Base-by-base conservation (phyloP, 192 early-diverging fungal genomes). In the Podila epigama region DNA sequence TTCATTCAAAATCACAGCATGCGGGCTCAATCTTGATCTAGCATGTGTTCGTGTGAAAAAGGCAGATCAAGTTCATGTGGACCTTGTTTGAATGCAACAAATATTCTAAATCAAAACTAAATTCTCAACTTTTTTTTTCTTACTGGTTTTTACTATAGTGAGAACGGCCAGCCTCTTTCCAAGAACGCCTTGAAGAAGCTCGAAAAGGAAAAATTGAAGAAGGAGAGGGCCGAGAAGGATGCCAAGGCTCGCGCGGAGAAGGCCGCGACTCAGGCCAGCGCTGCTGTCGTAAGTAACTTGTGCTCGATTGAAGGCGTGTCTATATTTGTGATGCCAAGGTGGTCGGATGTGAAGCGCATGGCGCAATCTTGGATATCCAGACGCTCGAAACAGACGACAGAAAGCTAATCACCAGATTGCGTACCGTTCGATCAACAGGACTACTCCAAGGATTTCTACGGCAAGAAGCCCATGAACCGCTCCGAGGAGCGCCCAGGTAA, bases 121-220 rank as follows among this genome's bases (percentile, higher is more conserved):
- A 48, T 48, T 39, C 37, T 39, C 13, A 13, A 9, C 13, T 6
- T 40, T 44, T 27, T 56, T 56, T 8, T 27, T 33, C 13, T 56
- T 18, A 18, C 36, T 29, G 29, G 0, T 40, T 32, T 18, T 55
- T 34, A 4, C 34, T 33, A 1, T 60, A 77, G 73, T 64, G 92
- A 92, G 61, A 92, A 96, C 34, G 97, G 95, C 58, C 90, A 96
- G 69, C 93, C 97, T 22, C 84, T 96, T 40, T 93, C 95, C 40
- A 96, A 96, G 82, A 91, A 90, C 70, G 93, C 91, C 9, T 84
- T 97, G 39, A 98, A 98, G 88, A 98, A 98, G 85, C 88, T 93
- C 15, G 90, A 94, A 67, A 95, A 95, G 84, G 90, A 96, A 79
- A 82, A 85, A 48, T 92, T 96, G 75, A 98, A 97, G 92, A 92